These are phyloP conservation scores for Fusarium coffeatum DNA, from an alignment of 2,329 filamentous ascomycete genomes.

Conservation along the genomic window DNA sequence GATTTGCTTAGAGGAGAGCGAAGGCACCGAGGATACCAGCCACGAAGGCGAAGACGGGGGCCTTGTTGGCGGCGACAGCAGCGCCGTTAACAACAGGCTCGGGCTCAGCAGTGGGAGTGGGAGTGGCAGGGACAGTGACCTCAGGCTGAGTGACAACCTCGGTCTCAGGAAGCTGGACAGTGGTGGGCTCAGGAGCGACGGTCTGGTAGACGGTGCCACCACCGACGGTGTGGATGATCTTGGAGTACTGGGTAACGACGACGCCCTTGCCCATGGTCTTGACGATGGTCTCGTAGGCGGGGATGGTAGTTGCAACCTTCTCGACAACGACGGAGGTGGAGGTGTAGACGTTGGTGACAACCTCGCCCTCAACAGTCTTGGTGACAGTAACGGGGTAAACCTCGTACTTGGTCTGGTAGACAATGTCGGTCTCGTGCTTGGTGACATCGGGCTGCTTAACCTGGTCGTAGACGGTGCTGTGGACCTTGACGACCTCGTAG, in stretches of 20 bases:
- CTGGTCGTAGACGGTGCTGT: slow-evolving; percentile 51
- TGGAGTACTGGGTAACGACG: slow-evolving; percentile 45
- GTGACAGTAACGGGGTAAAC: slow-evolving; percentile 57
- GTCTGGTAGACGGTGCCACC: slow-evolving; percentile 46
- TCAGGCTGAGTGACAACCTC: slow-evolving; percentile 38
- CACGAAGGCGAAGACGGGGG: slow-evolving; percentile 52
- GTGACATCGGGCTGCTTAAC: slow-evolving; percentile 54
- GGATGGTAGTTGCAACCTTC: slow-evolving; percentile 55
- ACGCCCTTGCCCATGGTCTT: slow-evolving; percentile 38
- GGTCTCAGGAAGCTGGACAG: slow-evolving; percentile 44
- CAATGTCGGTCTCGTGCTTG: slow-evolving; percentile 48
- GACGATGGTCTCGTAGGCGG: slow-evolving; percentile 44
- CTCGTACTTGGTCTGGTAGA: slow-evolving; percentile 57
- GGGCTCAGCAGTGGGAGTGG: slow-evolving; percentile 38
- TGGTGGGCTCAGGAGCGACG: slow-evolving; percentile 48
- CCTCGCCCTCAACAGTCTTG: slow-evolving; percentile 47
- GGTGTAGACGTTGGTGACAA: slow-evolving; percentile 44
- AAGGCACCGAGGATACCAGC: slow-evolving; percentile 54
- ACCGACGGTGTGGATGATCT: slow-evolving; percentile 42
- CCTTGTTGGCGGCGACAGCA: slow-evolving; percentile 49
- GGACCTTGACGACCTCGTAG: slow-evolving; percentile 50
- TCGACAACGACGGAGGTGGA: slow-evolving; percentile 48
- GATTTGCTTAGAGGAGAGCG: slow-evolving; percentile 50
- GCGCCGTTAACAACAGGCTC: slow-evolving; percentile 46
- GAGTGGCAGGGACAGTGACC: slow-evolving; percentile 39